phyloP scores from a whole-genome alignment of 164 flowering plant species.

The Santalum album region DNA sequence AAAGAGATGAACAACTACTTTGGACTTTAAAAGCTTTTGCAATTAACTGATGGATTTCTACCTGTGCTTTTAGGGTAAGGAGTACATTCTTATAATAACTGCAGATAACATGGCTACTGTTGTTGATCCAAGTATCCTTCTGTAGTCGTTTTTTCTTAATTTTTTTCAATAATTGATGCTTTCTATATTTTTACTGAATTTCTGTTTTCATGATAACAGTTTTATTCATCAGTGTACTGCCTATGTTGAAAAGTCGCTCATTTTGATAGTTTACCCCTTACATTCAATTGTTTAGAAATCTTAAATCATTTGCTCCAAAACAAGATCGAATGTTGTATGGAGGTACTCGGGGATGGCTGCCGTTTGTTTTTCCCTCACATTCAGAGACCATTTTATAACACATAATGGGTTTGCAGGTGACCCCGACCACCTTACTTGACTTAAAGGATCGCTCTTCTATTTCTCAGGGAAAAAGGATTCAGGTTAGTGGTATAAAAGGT shows the following conservation, averaged over 20 bases:
- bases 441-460: neutral
- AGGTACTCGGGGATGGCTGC: neutral
- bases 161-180: too few relatives aligned
- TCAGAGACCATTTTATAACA: neutral
- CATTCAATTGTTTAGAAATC: conserved; percentile 2
- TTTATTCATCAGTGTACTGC: neutral
- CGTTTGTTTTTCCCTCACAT: neutral
- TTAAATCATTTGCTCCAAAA: conserved; percentile 2
- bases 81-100: neutral
- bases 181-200: too few relatives aligned
- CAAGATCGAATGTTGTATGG: conserved; percentile 2
- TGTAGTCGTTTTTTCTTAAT: neutral
- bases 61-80: neutral
- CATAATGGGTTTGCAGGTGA: conserved; percentile 12
- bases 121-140: conserved; percentile 5
- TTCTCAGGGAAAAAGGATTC: conserved; percentile 5
- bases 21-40: too few relatives aligned
- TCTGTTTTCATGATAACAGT: neutral
- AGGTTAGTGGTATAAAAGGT: conserved; percentile 10
- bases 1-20: too few relatives aligned
- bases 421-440: conserved; percentile 11
- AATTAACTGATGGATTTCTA: neutral
- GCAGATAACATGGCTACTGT: neutral
- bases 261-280: neutral
- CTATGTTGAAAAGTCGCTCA: neutral